Conservation (phyloP, 768 basidiomycete species). For the Lactarius deliciosus region DNA sequence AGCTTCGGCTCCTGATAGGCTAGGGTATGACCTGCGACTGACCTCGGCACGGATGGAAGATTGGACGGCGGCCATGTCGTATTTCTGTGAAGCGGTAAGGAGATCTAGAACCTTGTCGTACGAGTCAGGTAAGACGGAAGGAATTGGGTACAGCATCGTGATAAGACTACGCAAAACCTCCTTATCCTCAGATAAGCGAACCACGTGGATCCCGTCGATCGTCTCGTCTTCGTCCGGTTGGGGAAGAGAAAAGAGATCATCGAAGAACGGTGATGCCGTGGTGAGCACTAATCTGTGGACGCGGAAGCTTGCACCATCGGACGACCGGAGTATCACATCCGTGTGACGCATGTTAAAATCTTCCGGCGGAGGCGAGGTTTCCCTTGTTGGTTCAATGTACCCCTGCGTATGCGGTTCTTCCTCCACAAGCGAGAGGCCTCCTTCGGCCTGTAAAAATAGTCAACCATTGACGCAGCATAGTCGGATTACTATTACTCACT, state of each 20-base stretch:
- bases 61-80: conserved; percentile 28
- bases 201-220: conserved; percentile 21
- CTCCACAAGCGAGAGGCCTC: not conserved
- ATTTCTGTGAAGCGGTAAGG: conserved; percentile 30
- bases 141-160: conserved; percentile 15
- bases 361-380: not conserved
- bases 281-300: conserved; percentile 35
- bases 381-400: not conserved
- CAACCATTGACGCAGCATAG: not conserved
- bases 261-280: conserved; percentile 37
- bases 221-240: conserved; percentile 18
- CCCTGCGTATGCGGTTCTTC: not conserved
- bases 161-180: conserved; percentile 17
- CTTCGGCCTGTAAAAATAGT: conserved; percentile 1
- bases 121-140: conserved; percentile 5
- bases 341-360: conserved; percentile 5
- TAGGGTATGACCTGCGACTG: not conserved
- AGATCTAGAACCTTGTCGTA: conserved; percentile 11
- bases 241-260: conserved; percentile 34
- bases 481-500: not conserved
- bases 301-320: conserved; percentile 35
- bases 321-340: conserved; percentile 33
- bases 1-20: conserved; percentile 7
- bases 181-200: conserved; percentile 16
- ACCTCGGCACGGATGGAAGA: conserved; percentile 5